Base-by-base conservation (phyloP, 495 filamentous ascomycete species). In the Hypoxylon crocopeplum region DNA sequence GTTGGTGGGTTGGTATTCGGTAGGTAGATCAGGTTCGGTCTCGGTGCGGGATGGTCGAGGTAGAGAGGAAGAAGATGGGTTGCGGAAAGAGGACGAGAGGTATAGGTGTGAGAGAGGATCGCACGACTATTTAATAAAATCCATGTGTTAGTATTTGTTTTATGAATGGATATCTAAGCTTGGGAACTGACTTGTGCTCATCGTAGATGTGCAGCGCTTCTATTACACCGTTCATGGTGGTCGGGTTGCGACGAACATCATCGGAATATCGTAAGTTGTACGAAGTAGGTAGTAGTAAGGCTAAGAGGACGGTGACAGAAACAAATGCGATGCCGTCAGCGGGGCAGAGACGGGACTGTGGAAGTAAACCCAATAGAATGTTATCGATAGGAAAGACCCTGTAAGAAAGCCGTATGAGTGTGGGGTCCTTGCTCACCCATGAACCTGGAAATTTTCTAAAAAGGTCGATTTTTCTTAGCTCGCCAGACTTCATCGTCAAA, bases 161-260 rank as follows among this genome's bases (percentile, higher is more conserved):
- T 30, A 33, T 33, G 19, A 44, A 11, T 33, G 12, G 19, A 10
- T 56, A 22, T 29, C 13, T 21, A 29, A n/a, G 8, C 17, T 27
- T 15, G 40, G 40, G 34, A 21, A 64, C 79, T 67, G 75, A 94
- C 92, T 91, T 92, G 72, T 89, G 82, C 77, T 96, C 91, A 81
- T 97, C 91, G 72, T 88, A 96, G 70, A 98, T 92, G 81, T 97
- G 95, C 67, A 98, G 77, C 66, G 94, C 94, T 82, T 97, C 93
- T 67, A 98, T 88, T 71, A 89, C 86, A 76, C 89, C 85, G 82
- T 86, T 91, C 85, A 91, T 91, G 70, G 67, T 70, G 68, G 54
- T 29, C 22, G 58, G 48, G 36, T 52, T 50, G 45, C 42, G 51
- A 60, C 56, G 51, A 54, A 54, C 68, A 70, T 66, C 41, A 10